Percentiles rank a stretch among this genome's conserved stretches.
Conservation (phyloP, 1,284 basidiomycete genomes). For the Rugiboletus extremiorientalis region DNA sequence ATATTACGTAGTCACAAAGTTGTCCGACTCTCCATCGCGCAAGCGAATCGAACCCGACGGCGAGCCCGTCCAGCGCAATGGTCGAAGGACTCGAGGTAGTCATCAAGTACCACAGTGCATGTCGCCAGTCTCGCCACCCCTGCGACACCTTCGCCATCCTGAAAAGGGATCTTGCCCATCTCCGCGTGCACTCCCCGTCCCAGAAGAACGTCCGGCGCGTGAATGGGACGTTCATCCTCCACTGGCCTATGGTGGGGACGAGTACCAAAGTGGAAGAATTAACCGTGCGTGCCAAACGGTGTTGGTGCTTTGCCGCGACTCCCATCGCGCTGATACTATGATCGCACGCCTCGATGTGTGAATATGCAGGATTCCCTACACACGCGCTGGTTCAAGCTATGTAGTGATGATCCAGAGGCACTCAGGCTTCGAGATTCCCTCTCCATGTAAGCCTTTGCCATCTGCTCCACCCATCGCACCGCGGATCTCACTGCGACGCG, state of each 20-base stretch:
- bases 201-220: conserved; percentile 25
- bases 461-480: background rate
- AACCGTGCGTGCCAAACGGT: conserved; percentile 13
- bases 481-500: conserved; percentile 10
- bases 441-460: conserved; percentile 24
- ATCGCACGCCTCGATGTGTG: background rate
- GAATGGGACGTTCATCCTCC: conserved; percentile 23
- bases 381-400: conserved; percentile 25
- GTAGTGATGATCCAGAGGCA: conserved; percentile 24
- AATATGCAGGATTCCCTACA: conserved; percentile 23
- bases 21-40: too few species aligned
- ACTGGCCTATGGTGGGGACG: conserved; percentile 20
- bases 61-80: conserved; percentile 12
- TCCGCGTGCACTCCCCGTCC: conserved; percentile 28
- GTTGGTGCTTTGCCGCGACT: background rate
- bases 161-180: conserved; percentile 27
- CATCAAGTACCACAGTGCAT: conserved; percentile 22
- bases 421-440: conserved; percentile 24
- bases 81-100: conserved; percentile 23
- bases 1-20: background rate
- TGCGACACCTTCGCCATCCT: conserved; percentile 20
- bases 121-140: conserved; percentile 18
- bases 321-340: background rate
- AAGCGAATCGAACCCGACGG: conserved; percentile 1
- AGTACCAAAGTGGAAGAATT: conserved; percentile 1